Conservation (phyloP, 371 early-diverging fungal genomes). For the Encephalitozoon intestinalis region DNA sequence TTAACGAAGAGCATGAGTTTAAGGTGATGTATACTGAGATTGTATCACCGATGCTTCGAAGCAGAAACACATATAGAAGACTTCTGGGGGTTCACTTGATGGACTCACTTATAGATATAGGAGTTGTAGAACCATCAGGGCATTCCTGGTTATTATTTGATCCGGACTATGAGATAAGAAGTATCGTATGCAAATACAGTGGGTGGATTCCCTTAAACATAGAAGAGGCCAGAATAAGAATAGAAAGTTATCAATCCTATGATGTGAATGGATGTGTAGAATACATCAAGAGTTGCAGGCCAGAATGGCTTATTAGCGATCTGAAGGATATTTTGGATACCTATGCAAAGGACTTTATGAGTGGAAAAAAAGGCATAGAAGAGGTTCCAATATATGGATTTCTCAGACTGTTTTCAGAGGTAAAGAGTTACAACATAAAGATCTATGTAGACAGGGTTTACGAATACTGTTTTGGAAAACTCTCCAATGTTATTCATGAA, state of each 20-base stretch:
- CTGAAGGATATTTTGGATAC: background rate
- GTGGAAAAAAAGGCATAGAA: background rate
- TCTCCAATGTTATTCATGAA: background rate
- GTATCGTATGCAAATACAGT: background rate
- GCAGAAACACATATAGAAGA: background rate
- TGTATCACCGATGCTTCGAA: background rate
- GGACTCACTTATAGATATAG: background rate
- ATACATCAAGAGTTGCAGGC: background rate
- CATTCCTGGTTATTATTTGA: background rate
- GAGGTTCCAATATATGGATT: background rate
- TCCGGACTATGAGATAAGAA: background rate
- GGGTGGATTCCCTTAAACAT: background rate
- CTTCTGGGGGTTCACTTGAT: background rate
- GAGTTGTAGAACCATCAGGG: background rate
- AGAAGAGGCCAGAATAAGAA: background rate
- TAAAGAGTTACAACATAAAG: background rate
- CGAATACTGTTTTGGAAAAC: background rate
- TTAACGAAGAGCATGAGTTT: background rate
- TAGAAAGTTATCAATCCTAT: background rate
- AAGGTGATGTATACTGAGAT: background rate
- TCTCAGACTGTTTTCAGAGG: background rate
- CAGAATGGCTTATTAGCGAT: background rate
- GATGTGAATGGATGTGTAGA: background rate
- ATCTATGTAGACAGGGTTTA: background rate
- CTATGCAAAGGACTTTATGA: background rate